Evolutionary conservation across 2,329 filamentous ascomycete genomes (phyloP).

Genomic region (Fusarium sp.): DNA sequence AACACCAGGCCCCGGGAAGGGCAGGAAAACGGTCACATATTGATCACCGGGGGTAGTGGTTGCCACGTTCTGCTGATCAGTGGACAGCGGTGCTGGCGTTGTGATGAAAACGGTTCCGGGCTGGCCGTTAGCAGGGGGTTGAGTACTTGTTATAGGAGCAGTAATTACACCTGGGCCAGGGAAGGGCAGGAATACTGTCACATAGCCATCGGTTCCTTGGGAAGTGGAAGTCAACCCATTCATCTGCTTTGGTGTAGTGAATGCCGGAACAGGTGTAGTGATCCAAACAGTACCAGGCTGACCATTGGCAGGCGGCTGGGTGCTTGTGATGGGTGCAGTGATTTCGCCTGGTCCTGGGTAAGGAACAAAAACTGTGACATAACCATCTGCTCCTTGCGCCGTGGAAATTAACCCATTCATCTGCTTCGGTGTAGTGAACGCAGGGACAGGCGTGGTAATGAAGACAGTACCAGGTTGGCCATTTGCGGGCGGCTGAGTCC

Average conservation of each 20-base stretch:
- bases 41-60: not conserved
- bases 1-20: conserved; percentile 11
- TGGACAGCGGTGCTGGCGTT: not conserved
- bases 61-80: not conserved
- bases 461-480: conserved; percentile 15
- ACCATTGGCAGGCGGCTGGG: not conserved
- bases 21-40: conserved; percentile 19
- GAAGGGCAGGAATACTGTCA: conserved; percentile 11
- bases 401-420: conserved; percentile 4
- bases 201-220: conserved; percentile 6
- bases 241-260: not conserved
- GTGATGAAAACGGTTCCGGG: conserved; percentile 17
- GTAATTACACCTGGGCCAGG: conserved; percentile 8
- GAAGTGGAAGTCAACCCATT: not conserved
- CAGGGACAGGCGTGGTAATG: conserved; percentile 2
- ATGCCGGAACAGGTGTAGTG: not conserved
- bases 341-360: conserved; percentile 2
- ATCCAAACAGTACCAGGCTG: conserved; percentile 19
- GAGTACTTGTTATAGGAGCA: conserved; percentile 3
- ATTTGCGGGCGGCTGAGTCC: not conserved
- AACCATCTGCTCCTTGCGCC: not conserved
- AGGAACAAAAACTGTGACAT: conserved; percentile 13
- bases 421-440: conserved; percentile 2
- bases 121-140: not conserved
- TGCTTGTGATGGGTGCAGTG: conserved; percentile 9